Evolutionary conservation across 163 green algal genomes (phyloP), one percentile per base, ranked within the genome.

Genomic region (Trebouxiophyceae sp.): DNA sequence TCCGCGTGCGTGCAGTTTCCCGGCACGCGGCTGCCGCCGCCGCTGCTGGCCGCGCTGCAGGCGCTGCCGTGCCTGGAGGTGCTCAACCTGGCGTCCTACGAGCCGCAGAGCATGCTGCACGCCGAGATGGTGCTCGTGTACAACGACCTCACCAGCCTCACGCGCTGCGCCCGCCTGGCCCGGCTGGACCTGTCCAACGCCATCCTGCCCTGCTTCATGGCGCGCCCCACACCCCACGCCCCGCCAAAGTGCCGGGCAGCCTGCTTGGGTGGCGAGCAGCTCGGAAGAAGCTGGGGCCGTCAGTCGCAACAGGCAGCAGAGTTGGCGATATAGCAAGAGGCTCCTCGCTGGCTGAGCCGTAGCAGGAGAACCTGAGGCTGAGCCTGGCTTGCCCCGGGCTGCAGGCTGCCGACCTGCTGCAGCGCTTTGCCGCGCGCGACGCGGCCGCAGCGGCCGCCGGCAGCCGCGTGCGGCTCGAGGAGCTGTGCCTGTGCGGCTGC

Each of bases 401-500:
- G n/a, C n/a, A n/a, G n/a, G n/a, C n/a, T n/a, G n/a, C n/a, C n/a
- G n/a, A n/a, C n/a, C n/a, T n/a, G n/a, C n/a, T n/a, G n/a, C n/a
- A n/a, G n/a, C n/a, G n/a, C n/a, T n/a, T 12, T 23, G 39, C 8
- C 39, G 8, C 7, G 39, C 39, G 39, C 8, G 12, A 47, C 8
- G 39, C 39, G 12, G 39, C 39, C 12, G 39, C 7, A 47, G 39
- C 12, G 39, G 7, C 39, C 12, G 39, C 7, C 39, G 12, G 12
- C 39, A 47, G 22, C 16, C 47, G 8, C 16, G 16, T 20, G 23
- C 47, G 47, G 20, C 47, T 57, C 16, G 47, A 57, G 47, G 22
- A 57, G 47, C 47, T 57, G 47, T 27, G 47, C 47, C 47, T 57
- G 47, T 8, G 12, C 16, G 47, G 47, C 47, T 57, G 47, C 47